A percentile compares a stretch with the other conserved stretches of the same genome.
phyloP scores from a whole-genome alignment of 106 monocot genomes.

The Allium cepa region DNA sequence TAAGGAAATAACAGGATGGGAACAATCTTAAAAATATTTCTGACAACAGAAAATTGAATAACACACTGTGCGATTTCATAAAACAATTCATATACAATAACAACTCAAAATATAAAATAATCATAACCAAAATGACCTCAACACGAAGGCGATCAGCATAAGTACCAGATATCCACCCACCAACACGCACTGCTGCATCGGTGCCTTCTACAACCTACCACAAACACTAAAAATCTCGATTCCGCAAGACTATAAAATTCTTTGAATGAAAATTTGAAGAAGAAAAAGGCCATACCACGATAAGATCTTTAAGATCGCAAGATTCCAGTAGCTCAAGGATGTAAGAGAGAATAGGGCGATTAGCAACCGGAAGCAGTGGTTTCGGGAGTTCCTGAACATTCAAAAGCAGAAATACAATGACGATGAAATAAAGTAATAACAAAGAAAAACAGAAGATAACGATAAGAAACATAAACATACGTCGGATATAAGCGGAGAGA shows the following conservation, averaged over 20 bases:
- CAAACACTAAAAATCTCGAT: no score
- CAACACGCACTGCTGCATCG: conserved; percentile 52
- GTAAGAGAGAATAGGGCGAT: conserved; percentile 92
- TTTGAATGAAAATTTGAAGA: background rate
- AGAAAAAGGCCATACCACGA: conserved; percentile 40
- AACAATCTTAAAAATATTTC: no score
- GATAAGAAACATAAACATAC: conserved; percentile 6
- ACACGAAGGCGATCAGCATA: conserved; percentile 82
- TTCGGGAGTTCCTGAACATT: conserved; percentile 73
- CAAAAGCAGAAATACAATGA: background rate
- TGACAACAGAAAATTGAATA: no score
- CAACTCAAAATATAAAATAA: background rate
- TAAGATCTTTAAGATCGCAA: conserved; percentile 78
- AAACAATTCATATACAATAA: background rate
- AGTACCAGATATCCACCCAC: conserved; percentile 77
- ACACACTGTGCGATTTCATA: no score
- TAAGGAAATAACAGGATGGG: no score
- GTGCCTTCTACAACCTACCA: conserved; percentile 71
- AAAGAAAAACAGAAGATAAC: background rate
- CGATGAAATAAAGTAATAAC: background rate
- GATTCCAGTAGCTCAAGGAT: conserved; percentile 93
- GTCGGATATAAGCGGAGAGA: conserved; percentile 79
- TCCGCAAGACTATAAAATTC: background rate
- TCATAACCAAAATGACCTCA: conserved; percentile 34
- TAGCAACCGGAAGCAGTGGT: conserved; percentile 87